phyloP scores from a whole-genome alignment of 75 land plant species.

The Selaginella moellendorffii region DNA sequence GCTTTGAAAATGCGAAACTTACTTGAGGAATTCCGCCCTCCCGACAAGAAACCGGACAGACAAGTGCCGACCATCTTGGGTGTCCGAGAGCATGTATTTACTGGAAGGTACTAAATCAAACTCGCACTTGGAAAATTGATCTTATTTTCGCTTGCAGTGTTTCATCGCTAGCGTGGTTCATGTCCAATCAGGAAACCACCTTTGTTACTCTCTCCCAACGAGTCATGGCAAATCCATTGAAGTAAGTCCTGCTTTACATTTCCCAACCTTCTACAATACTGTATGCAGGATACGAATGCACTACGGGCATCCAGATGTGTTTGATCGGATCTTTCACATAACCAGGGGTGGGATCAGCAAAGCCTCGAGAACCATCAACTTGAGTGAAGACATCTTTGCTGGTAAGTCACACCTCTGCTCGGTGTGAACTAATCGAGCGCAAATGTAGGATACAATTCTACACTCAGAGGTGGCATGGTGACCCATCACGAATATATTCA shows the following conservation, averaged over 20 bases:
- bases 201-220: conserved; percentile 49
- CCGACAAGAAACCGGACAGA: conserved; percentile 37
- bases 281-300: conserved; percentile 95
- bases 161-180: conserved; percentile 45
- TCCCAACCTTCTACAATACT: too few species aligned
- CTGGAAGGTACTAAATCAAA: too few species aligned
- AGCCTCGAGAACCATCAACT: conserved; percentile 63
- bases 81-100: conserved; percentile 86
- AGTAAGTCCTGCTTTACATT: conserved; percentile 21
- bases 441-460: conserved; percentile 94
- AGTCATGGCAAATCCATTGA: conserved; percentile 33
- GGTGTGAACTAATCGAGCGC: too few species aligned
- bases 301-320: conserved; percentile 95
- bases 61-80: conserved; percentile 72
- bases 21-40: conserved; percentile 90
- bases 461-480: conserved; percentile 73
- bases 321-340: conserved; percentile 74
- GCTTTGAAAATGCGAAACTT: conserved; percentile 95
- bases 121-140: too few species aligned
- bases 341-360: conserved; percentile 87
- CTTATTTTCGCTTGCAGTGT: conserved; percentile 36
- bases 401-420: too few species aligned
- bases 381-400: conserved; percentile 89
- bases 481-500: conserved; percentile 98
- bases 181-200: conserved; percentile 43